phyloP scores from a whole-genome alignment of 192 early-diverging fungal species.

The Backusella tuberculispora region DNA sequence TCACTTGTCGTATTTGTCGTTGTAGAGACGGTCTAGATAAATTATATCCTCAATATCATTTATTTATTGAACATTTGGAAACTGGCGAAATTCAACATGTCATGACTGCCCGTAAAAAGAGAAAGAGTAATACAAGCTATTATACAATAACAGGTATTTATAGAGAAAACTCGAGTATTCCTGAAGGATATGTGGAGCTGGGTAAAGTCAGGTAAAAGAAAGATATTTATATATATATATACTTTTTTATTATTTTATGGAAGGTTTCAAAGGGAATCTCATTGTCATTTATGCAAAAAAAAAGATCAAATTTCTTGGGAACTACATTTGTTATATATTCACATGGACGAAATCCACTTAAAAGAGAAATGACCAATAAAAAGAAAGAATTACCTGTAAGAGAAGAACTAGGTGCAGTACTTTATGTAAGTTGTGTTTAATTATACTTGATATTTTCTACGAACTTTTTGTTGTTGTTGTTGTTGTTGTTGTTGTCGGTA shows the following conservation, averaged over 20 bases:
- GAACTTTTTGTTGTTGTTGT: slow-evolving; percentile 6
- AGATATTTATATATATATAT: slow-evolving; percentile 47
- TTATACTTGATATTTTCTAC: not conserved
- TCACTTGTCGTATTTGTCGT: slow-evolving; percentile 71
- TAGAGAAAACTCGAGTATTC: not conserved
- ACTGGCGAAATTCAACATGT: slow-evolving; percentile 45
- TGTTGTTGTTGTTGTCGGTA: not conserved
- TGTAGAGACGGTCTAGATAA: slow-evolving; percentile 64
- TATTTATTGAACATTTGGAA: slow-evolving; percentile 71
- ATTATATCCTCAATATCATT: slow-evolving; percentile 70
- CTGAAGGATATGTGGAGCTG: slow-evolving; percentile 15
- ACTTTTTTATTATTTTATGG: not conserved
- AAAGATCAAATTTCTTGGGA: slow-evolving; percentile 84
- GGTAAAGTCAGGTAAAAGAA: slow-evolving; percentile 40
- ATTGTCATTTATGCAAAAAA: slow-evolving; percentile 27
- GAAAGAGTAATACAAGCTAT: slow-evolving; percentile 64
- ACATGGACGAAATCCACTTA: slow-evolving; percentile 49
- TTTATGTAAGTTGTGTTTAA: slow-evolving; percentile 62
- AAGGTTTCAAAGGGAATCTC: slow-evolving; percentile 15
- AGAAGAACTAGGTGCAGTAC: slow-evolving; percentile 75
- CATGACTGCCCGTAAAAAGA: slow-evolving; percentile 70
- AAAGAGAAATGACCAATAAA: slow-evolving; percentile 28
- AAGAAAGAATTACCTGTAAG: slow-evolving; percentile 49
- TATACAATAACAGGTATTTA: slow-evolving; percentile 58
- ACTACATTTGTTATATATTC: slow-evolving; percentile 82